phyloP scores from a whole-genome alignment of 176 grass and related monocot genomes.

The Carex myosuroides region DNA sequence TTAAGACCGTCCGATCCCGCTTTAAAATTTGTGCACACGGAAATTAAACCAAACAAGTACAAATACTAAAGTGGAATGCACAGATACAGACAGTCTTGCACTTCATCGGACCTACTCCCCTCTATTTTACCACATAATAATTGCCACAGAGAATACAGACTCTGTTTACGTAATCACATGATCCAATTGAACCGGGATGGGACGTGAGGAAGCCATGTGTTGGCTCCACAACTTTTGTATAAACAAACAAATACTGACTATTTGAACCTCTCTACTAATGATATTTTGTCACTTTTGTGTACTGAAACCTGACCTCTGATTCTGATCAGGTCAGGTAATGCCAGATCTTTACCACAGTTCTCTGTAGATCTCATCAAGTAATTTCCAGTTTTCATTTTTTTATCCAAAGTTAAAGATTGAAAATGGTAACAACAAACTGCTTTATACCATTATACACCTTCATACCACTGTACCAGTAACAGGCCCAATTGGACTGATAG shows the following conservation, averaged over 20 bases:
- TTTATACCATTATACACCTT: not conserved
- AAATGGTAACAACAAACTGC: not conserved
- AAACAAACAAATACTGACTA: not conserved
- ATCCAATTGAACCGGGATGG: not conserved
- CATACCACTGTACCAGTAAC: not conserved
- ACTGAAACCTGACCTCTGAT: not conserved
- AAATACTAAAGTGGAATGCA: too few species aligned
- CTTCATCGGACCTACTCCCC: too few species aligned
- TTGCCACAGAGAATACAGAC: not conserved
- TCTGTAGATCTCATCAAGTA: not conserved
- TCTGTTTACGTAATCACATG: not conserved
- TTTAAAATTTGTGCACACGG: too few species aligned
- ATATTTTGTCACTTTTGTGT: conserved; percentile 1
- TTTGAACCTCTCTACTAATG: not conserved
- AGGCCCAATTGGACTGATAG: not conserved
- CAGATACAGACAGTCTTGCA: too few species aligned
- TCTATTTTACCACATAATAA: not conserved
- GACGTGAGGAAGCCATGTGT: not conserved
- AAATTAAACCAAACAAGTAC: too few species aligned
- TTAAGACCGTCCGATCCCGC: too few species aligned
- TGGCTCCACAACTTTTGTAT: not conserved
- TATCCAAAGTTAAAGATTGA: not conserved
- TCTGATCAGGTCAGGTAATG: not conserved
- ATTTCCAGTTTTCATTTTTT: not conserved
- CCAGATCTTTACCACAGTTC: not conserved